Conservation (phyloP, 164 flowering plant genomes). For the Liriodendron chinense region DNA sequence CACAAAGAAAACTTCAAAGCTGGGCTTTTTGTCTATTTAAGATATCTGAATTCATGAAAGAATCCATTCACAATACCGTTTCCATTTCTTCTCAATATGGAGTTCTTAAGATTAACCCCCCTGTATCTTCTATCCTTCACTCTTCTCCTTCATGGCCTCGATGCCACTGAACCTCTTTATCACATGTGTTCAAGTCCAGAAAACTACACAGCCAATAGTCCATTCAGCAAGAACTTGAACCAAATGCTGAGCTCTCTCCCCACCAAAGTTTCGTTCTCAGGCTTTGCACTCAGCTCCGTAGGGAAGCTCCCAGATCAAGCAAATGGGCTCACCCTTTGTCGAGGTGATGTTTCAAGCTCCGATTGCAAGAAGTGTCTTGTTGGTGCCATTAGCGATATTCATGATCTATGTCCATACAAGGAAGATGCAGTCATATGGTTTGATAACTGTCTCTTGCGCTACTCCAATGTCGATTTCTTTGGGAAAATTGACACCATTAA, state of each 20-base stretch:
- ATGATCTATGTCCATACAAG: constrained; percentile 29
- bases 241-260: constrained; percentile 20
- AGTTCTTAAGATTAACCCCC: not conserved
- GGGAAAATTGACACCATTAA: constrained; percentile 24
- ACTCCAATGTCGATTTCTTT: constrained; percentile 34
- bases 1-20: no score
- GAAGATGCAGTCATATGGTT: constrained; percentile 40
- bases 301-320: constrained; percentile 9
- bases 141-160: constrained; percentile 18
- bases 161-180: constrained; percentile 19
- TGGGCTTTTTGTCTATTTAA: no score
- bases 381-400: constrained; percentile 23
- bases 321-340: constrained; percentile 34
- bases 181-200: constrained; percentile 19
- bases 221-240: constrained; percentile 24
- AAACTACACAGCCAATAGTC: constrained; percentile 13
- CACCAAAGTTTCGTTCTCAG: constrained; percentile 23
- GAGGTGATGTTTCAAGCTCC: constrained; percentile 34
- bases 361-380: constrained; percentile 37
- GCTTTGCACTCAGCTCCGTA: constrained; percentile 18
- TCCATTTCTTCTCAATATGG: constrained; percentile 2
- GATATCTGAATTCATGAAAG: not conserved
- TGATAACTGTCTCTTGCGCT: constrained; percentile 41
- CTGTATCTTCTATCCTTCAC: constrained; percentile 13
- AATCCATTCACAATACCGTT: not conserved